These are phyloP conservation scores for Podaxis sp. DNA, from an alignment of 768 basidiomycete species.

Conservation along the genomic window DNA sequence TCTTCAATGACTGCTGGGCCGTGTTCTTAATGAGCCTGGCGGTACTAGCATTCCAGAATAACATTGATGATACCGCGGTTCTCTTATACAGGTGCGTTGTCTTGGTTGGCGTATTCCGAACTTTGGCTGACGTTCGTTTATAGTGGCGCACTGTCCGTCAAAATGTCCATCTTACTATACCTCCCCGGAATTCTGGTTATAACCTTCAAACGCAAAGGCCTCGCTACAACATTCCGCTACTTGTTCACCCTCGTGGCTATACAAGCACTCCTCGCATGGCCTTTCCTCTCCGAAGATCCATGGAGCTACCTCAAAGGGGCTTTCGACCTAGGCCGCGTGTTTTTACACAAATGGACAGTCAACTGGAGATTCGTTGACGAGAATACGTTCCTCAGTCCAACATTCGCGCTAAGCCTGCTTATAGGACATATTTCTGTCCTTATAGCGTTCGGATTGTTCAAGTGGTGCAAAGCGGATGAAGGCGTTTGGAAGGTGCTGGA, in stretches of 20 bases:
- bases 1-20: constrained; percentile 97
- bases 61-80: constrained; percentile 60
- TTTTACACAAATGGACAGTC: constrained; percentile 96
- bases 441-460: constrained; percentile 62
- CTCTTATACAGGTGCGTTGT: constrained; percentile 69
- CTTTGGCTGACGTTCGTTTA: constrained; percentile 10
- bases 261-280: constrained; percentile 64
- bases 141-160: constrained; percentile 84
- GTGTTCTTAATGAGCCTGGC: constrained; percentile 64
- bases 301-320: constrained; percentile 70
- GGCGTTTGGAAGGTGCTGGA: constrained; percentile 57
- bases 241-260: constrained; percentile 43
- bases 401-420: constrained; percentile 64
- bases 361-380: constrained; percentile 93
- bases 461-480: constrained; percentile 78
- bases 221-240: constrained; percentile 51
- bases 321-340: constrained; percentile 86
- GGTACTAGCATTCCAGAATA: constrained; percentile 61
- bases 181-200: constrained; percentile 86
- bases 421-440: constrained; percentile 63
- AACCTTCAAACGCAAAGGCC: constrained; percentile 71
- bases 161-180: constrained; percentile 93
- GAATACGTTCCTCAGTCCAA: constrained; percentile 65
- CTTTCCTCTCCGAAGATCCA: constrained; percentile 65
- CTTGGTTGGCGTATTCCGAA: neutral